Percentiles rank a stretch among this genome's conserved stretches.
Evolutionary conservation across 805 yeast genomes (phyloP).

Genomic region (Wickerhamomyces subpelliculosus): DNA sequence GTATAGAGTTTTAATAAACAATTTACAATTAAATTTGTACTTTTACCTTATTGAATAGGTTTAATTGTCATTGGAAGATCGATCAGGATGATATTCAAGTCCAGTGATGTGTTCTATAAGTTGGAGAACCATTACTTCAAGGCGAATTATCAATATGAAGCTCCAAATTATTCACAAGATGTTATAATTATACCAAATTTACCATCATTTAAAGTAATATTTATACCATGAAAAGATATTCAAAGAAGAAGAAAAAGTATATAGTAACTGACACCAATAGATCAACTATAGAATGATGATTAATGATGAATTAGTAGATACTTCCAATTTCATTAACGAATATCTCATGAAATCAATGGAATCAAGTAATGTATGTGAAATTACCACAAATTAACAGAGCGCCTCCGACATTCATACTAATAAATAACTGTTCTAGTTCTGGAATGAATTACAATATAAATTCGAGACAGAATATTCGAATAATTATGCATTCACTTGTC

Average conservation of each 20-base stretch:
- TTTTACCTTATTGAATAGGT: not conserved
- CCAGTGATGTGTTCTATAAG: not conserved
- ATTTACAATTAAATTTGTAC: no score
- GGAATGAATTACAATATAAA: not conserved
- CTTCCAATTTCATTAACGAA: not conserved
- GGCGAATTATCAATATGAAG: not conserved
- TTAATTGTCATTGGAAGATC: not conserved
- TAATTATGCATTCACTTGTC: not conserved
- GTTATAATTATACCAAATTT: not conserved
- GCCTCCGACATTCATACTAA: no score
- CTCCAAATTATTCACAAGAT: not conserved
- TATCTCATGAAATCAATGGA: not conserved
- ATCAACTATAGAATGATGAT: slow-evolving; percentile 1
- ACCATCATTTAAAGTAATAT: not conserved
- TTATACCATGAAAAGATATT: not conserved
- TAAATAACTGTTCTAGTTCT: not conserved
- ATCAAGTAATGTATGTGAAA: not conserved
- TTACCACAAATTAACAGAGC: no score
- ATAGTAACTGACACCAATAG: not conserved
- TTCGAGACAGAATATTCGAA: not conserved
- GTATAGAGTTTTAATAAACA: no score
- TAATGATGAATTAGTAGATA: slow-evolving; percentile 6
- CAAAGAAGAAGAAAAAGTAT: not conserved
- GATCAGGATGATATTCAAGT: not conserved
- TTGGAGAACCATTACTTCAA: not conserved